Evolutionary conservation across 2,329 filamentous ascomycete genomes (phyloP).

Genomic region (Pseudopithomyces maydicus): DNA sequence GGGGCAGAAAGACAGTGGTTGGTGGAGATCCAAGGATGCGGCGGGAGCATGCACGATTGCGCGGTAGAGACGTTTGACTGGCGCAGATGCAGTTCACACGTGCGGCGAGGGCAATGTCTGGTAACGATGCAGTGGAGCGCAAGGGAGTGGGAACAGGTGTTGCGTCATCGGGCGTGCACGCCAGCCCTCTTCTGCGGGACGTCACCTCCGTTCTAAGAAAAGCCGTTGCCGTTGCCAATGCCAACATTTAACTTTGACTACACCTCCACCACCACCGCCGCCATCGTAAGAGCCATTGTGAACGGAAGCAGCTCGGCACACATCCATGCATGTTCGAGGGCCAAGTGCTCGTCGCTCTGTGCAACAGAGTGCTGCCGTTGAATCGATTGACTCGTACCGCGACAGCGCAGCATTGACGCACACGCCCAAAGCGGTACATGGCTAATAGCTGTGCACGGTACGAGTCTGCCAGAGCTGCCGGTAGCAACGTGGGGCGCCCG

Average conservation of each 20-base stretch:
- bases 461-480: not conserved
- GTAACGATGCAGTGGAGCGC: constrained; percentile 9
- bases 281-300: not conserved
- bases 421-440: not conserved
- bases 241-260: not conserved
- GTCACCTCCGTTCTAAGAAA: constrained; percentile 9
- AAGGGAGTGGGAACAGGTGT: not conserved
- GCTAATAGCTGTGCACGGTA: not conserved
- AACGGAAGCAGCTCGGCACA: too few relatives aligned
- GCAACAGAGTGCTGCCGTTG: too few relatives aligned
- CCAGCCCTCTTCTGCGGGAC: not conserved
- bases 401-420: too few relatives aligned
- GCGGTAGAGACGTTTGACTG: constrained; percentile 10
- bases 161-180: constrained; percentile 8
- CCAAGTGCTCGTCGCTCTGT: too few relatives aligned
- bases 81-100: constrained; percentile 7
- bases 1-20: not conserved
- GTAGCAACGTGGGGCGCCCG: not conserved
- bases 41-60: not conserved
- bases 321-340: too few relatives aligned
- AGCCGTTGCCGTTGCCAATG: not conserved
- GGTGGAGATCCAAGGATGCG: not conserved
- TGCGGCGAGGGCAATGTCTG: constrained; percentile 5
- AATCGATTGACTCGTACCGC: too few relatives aligned
- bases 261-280: not conserved